Conservation (phyloP, 148 eudicot genomes). For the Cornus kousa region DNA sequence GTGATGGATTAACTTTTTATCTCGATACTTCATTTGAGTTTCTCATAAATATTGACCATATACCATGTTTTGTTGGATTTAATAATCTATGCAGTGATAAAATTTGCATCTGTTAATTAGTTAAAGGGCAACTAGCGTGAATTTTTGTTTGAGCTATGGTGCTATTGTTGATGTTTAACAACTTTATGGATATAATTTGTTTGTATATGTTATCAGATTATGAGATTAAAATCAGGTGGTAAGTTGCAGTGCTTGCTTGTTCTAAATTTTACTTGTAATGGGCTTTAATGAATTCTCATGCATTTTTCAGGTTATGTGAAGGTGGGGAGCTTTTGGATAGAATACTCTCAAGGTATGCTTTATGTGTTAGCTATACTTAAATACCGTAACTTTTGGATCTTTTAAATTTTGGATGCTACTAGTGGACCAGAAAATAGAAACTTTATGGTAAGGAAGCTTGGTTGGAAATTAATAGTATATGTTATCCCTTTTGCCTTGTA, state of each 20-base stretch:
- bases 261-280: slow-evolving; percentile 2
- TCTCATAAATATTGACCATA: background rate
- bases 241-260: background rate
- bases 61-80: background rate
- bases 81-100: background rate
- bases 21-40: slow-evolving; percentile 5
- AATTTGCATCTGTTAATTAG: background rate
- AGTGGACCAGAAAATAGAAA: background rate
- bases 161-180: background rate
- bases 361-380: background rate
- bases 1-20: slow-evolving; percentile 72
- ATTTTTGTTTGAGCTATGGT: background rate
- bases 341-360: slow-evolving; percentile 77
- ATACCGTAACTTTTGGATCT: background rate
- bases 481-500: no score
- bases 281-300: slow-evolving; percentile 4
- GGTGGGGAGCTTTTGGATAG: slow-evolving; percentile 96
- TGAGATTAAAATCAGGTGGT: background rate
- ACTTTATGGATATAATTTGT: background rate
- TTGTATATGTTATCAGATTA: background rate
- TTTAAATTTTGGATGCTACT: background rate
- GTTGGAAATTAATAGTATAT: no score
- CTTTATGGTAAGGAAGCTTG: background rate
- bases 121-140: background rate
- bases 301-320: slow-evolving; percentile 77